Percentiles rank a stretch among this genome's conserved stretches.
Evolutionary conservation across 345 rosid species (phyloP).

Genomic region (Fremontodendron californicum): DNA sequence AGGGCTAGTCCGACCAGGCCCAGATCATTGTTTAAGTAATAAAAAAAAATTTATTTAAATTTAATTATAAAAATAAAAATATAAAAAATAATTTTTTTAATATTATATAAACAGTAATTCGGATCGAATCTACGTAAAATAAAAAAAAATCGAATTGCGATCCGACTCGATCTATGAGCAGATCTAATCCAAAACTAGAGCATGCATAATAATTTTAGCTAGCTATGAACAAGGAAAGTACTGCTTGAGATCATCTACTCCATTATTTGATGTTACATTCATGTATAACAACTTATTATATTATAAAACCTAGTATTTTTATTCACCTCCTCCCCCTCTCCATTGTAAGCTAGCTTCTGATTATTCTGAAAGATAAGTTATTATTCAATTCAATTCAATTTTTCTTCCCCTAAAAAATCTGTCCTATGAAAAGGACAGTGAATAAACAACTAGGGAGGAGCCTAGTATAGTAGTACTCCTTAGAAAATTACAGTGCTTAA

Average conservation of each 20-base stretch:
- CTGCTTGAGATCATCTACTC: neutral
- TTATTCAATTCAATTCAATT: neutral
- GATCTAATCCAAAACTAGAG: neutral
- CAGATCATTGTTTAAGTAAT: too few relatives aligned
- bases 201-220: neutral
- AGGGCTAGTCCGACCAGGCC: too few relatives aligned
- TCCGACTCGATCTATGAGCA: too few relatives aligned
- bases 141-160: too few relatives aligned
- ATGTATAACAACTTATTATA: neutral
- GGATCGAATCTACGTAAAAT: too few relatives aligned
- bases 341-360: neutral
- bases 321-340: neutral
- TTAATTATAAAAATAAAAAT: too few relatives aligned
- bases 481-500: slow-evolving; percentile 21
- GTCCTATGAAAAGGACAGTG: slow-evolving; percentile 18
- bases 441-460: neutral
- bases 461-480: neutral
- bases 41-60: too few relatives aligned
- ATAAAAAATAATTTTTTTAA: too few relatives aligned
- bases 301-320: neutral
- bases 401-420: slow-evolving; percentile 3
- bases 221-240: neutral
- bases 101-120: too few relatives aligned
- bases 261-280: neutral
- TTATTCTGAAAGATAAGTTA: neutral